Evolutionary conservation across 2,329 filamentous ascomycete genomes (phyloP).

Genomic region (Diplodia corticola): DNA sequence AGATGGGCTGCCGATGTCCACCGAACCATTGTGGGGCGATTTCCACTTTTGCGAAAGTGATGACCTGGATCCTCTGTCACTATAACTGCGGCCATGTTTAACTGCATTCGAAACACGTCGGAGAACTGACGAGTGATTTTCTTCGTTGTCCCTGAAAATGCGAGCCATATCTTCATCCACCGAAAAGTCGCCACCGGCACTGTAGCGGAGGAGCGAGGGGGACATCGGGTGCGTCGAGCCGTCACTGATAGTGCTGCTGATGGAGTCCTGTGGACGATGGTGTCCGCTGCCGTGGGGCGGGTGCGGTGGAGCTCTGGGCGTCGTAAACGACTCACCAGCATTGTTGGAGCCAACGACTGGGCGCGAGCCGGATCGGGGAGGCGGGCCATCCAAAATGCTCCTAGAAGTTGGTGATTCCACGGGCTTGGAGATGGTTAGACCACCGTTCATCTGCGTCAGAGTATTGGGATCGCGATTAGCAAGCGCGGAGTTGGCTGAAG

Average conservation of each 20-base stretch:
- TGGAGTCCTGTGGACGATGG: constrained; percentile 47
- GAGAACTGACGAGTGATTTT: constrained; percentile 64
- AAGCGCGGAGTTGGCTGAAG: constrained; percentile 37
- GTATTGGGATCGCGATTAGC: constrained; percentile 26
- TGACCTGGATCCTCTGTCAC: constrained; percentile 54
- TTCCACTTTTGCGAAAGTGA: constrained; percentile 40
- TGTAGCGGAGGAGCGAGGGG: constrained; percentile 52
- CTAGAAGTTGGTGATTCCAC: constrained; percentile 45
- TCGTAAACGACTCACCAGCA: constrained; percentile 44
- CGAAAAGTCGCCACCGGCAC: constrained; percentile 80
- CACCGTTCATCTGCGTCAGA: constrained; percentile 40
- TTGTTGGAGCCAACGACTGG: constrained; percentile 40
- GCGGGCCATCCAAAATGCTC: constrained; percentile 46
- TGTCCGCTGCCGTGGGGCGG: constrained; percentile 35
- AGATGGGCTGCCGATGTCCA: constrained; percentile 69
- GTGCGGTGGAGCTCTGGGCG: constrained; percentile 48
- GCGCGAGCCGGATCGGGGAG: constrained; percentile 50
- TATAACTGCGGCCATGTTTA: constrained; percentile 86
- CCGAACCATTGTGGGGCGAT: constrained; percentile 43
- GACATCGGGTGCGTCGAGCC: constrained; percentile 34
- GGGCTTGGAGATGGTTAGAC: constrained; percentile 44
- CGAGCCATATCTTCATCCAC: constrained; percentile 95
- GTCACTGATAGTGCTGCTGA: constrained; percentile 47
- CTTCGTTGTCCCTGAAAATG: constrained; percentile 63
- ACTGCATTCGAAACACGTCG: constrained; percentile 91